Base-by-base conservation (phyloP, 1,284 basidiomycete species). In the Rhodotorula sp. region DNA sequence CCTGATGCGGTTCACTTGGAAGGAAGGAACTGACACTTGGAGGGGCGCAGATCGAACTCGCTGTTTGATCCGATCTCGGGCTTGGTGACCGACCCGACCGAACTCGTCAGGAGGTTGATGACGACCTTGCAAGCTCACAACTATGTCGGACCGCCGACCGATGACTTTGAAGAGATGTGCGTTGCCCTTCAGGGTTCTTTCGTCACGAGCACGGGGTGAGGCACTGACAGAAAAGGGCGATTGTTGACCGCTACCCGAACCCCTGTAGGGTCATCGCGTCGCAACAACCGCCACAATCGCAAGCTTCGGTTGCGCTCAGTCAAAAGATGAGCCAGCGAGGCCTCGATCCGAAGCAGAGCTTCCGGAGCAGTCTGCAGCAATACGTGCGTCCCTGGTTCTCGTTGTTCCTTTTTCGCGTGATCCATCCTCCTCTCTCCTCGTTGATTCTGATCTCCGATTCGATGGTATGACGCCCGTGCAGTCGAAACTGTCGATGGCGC, bases 401-500 rank as follows among this genome's bases (percentile, higher is more conserved):
- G n/a, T n/a, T 60, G 29, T 29, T 62, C 51, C 46, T 45, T 33
- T 33, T 12, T 12, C 12, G 3, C 8, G 22, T 15, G 37, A 12
- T 4, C 57, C 7, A n/a, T 18, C 18, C n/a, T 14, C 5, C 29
- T 42, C 22, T 51, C 14, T 49, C 22, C 24, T 1, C 30, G 1
- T 12, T 29, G 10, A 14, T 14, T 2, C 37, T 42, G 37, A 42
- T 37, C 37, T 37, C 10, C 10, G 6, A 1, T 26, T 18, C 37
- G 30, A 22, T 44, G 44, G 7, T 5, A 2, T 46, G 15, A 46
- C 20, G 4, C 24, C 6, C 42, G 20, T 18, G 15, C 66, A 78
- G 77, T 78, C 77, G 8, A 68, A 67, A 61, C 66, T 76, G 6
- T 76, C 74, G 53, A 75, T 78, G 66, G 77, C 77, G 8, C 77